Percentiles rank a stretch among this genome's conserved stretches.
Conservation (phyloP, 2,329 filamentous ascomycete genomes). For the Hypomyces perniciosus region DNA sequence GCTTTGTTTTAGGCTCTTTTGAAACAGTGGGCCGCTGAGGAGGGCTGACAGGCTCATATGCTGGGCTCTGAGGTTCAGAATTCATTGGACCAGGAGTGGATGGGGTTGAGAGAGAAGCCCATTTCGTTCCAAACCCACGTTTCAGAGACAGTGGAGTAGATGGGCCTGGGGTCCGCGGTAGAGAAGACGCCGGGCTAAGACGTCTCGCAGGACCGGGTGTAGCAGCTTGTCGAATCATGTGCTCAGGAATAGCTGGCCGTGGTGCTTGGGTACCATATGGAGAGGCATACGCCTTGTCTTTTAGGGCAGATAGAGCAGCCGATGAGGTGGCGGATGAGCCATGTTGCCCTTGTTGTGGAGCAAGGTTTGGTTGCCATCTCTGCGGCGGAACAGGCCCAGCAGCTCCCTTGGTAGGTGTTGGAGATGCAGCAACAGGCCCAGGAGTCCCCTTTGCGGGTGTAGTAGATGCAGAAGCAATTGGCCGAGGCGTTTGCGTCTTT, state of each 20-base stretch:
- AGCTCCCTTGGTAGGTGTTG: neutral
- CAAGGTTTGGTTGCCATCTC: constrained; percentile 28
- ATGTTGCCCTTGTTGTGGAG: constrained; percentile 21
- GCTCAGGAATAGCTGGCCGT: constrained; percentile 34
- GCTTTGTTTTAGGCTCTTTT: constrained; percentile 26
- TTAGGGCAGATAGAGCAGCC: constrained; percentile 21
- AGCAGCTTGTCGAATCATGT: constrained; percentile 35
- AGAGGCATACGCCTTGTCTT: constrained; percentile 24
- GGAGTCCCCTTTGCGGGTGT: constrained; percentile 19
- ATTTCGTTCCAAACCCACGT: constrained; percentile 48
- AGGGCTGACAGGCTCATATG: constrained; percentile 55
- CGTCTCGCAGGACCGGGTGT: constrained; percentile 28
- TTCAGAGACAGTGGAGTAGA: constrained; percentile 24
- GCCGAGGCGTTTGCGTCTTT: constrained; percentile 19
- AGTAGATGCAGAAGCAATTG: constrained; percentile 28
- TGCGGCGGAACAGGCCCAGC: constrained; percentile 18
- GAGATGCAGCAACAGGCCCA: constrained; percentile 21
- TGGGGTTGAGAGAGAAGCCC: constrained; percentile 51
- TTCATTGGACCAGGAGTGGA: constrained; percentile 46
- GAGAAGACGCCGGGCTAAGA: constrained; percentile 24
- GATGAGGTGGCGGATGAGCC: constrained; percentile 15
- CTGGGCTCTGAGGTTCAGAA: constrained; percentile 43
- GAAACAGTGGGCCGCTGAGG: constrained; percentile 33
- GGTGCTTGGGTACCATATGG: constrained; percentile 28
- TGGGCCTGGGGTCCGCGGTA: constrained; percentile 31